phyloP scores from a whole-genome alignment of 495 filamentous ascomycete species.

The Pyrenopolyporus hunteri region DNA sequence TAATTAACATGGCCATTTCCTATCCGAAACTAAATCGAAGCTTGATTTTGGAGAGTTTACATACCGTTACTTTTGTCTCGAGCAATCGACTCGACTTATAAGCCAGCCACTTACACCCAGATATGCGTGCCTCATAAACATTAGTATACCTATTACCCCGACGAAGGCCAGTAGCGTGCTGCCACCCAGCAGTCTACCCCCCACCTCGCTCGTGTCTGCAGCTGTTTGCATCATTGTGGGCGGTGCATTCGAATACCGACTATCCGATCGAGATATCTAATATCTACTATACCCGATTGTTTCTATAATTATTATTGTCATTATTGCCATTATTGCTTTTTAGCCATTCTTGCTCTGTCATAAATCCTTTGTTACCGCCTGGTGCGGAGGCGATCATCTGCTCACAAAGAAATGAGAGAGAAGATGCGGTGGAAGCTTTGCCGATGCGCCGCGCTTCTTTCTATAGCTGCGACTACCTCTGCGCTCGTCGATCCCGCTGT shows the following conservation, averaged over 20 bases:
- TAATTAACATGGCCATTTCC: neutral
- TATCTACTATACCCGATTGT: slow-evolving; percentile 5
- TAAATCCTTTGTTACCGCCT: slow-evolving; percentile 8
- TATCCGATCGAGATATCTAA: slow-evolving; percentile 17
- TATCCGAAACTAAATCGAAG: neutral
- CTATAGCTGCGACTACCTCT: slow-evolving; percentile 23
- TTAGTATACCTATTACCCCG: neutral
- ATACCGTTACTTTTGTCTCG: too few species aligned
- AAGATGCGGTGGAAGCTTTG: slow-evolving; percentile 29
- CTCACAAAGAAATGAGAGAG: slow-evolving; percentile 6
- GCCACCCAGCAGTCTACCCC: slow-evolving; percentile 23
- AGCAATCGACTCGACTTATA: slow-evolving; percentile 4
- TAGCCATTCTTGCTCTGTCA: neutral
- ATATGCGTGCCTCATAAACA: neutral
- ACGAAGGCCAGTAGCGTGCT: slow-evolving; percentile 23
- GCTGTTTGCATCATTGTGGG: slow-evolving; percentile 30
- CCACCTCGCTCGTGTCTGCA: slow-evolving; percentile 40
- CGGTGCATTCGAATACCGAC: slow-evolving; percentile 30
- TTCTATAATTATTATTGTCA: neutral
- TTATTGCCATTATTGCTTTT: neutral
- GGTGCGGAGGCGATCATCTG: slow-evolving; percentile 28
- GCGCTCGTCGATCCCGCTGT: slow-evolving; percentile 26
- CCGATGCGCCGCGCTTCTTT: slow-evolving; percentile 28
- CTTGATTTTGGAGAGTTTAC: neutral
- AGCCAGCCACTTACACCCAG: neutral